phyloP scores from a whole-genome alignment of 2,329 filamentous ascomycete species.

The Sclerotinia subarctica region DNA sequence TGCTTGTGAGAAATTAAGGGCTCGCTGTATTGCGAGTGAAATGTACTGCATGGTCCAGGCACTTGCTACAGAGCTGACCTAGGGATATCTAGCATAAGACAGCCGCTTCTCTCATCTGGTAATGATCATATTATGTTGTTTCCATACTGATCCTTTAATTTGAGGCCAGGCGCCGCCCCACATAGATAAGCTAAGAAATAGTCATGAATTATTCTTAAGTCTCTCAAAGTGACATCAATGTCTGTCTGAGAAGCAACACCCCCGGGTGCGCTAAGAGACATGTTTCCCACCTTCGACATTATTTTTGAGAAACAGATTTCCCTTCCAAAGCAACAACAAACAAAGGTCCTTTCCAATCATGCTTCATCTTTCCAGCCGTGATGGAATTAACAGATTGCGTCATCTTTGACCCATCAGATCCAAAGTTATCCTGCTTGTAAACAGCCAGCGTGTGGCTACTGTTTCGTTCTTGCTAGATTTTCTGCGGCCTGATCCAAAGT shows the following conservation, averaged over 20 bases:
- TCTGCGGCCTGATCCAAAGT: neutral
- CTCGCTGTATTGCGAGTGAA: neutral
- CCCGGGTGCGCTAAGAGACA: neutral
- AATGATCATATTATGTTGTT: neutral
- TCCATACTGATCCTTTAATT: neutral
- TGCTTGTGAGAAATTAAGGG: too few relatives aligned
- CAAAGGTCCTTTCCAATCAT: neutral
- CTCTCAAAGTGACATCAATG: slow-evolving; percentile 1
- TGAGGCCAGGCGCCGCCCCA: neutral
- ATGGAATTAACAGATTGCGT: slow-evolving; percentile 1
- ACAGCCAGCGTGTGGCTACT: neutral
- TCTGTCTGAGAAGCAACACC: neutral
- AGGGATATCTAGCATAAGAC: neutral
- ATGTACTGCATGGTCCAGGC: neutral
- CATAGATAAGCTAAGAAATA: slow-evolving; percentile 8
- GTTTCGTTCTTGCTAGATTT: neutral
- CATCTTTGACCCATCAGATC: slow-evolving; percentile 8
- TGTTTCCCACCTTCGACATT: neutral
- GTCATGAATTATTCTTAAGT: slow-evolving; percentile 11
- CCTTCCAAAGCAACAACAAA: neutral
- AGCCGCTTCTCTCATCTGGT: too few relatives aligned
- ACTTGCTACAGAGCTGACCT: neutral
- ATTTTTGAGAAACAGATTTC: neutral
- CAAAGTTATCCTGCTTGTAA: neutral
- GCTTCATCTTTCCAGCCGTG: neutral